Evolutionary conservation across 768 basidiomycete genomes (phyloP), one percentile per base, ranked within the genome.

Genomic region (Termitomyces sp.): DNA sequence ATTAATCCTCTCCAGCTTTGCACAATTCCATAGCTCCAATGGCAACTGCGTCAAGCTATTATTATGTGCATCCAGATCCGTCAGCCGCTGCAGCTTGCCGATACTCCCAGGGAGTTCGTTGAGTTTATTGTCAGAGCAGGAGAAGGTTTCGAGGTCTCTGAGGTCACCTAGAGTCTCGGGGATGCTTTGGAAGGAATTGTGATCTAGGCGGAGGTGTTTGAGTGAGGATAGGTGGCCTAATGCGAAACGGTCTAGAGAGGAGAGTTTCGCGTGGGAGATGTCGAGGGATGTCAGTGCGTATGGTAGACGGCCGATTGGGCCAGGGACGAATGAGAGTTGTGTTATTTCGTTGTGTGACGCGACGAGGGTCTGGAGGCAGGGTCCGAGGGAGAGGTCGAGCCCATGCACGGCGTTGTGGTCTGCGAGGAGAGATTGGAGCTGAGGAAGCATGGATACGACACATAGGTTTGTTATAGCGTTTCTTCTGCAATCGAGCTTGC

Each of bases 301-400:
- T 0, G 83, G 71, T n/a, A 73, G 73, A 9, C 67, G 65, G 11
- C 70, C 71, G 8, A 69, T 75, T 1, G 86, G 81, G 29, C 79
- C 82, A 36, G 79, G 84, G 29, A 79, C 78, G 43, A 89, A 80
- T 49, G 81, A 85, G 63, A 94, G 80, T 52, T 88, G 85, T 0
- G 92, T 95, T 65, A 96, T 91, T 66, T 96, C 92, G 72, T 98
- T 99, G 72, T 92, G 83, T 1, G 91, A 90, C 0, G 88, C 88
- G 67, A 91, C 87, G 38, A 98, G 78, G 20, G 77, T 79, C 40
- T 79, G 81, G 56, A 94, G 73, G 52, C 77, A 77, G 0, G 89
- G 82, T 1, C 92, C 91, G 34, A 92, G 74, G 11, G 86, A 84
- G 32, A 97, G 78, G 66, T 94, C 91, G 42, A 98, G 81, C 1